Evolutionary conservation across 2,329 filamentous ascomycete genomes (phyloP).

Genomic region (Cadophora malorum): DNA sequence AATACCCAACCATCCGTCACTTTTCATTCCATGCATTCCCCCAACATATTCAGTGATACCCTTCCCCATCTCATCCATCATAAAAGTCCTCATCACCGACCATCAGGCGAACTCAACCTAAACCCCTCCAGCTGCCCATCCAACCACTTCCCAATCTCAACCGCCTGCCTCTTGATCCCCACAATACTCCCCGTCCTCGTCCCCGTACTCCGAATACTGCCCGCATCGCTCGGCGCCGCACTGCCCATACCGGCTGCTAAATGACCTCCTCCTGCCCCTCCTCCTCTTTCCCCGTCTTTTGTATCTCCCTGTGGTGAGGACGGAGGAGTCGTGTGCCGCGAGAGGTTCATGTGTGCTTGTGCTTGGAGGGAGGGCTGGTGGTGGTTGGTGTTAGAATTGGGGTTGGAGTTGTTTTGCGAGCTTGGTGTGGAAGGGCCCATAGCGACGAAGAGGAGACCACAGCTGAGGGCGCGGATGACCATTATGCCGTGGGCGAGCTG

Average conservation of each 20-base stretch:
- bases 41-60: not conserved
- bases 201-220: slow-evolving; percentile 44
- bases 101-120: slow-evolving; percentile 37
- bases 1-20: slow-evolving; percentile 1
- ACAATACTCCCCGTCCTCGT: slow-evolving; percentile 54
- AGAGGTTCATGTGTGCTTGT: slow-evolving; percentile 17
- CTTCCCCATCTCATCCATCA: not conserved
- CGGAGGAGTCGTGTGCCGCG: slow-evolving; percentile 32
- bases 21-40: not conserved
- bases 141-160: slow-evolving; percentile 64
- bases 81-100: slow-evolving; percentile 30
- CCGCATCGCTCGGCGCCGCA: slow-evolving; percentile 44
- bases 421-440: slow-evolving; percentile 54
- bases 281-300: slow-evolving; percentile 14
- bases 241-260: slow-evolving; percentile 25
- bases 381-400: slow-evolving; percentile 16
- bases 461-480: slow-evolving; percentile 62
- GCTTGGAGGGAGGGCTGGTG: slow-evolving; percentile 21
- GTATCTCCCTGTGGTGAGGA: slow-evolving; percentile 33
- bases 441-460: slow-evolving; percentile 67
- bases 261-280: slow-evolving; percentile 17
- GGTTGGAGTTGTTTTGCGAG: not conserved
- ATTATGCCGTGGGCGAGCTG: slow-evolving; percentile 63
- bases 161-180: slow-evolving; percentile 60
- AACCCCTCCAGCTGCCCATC: slow-evolving; percentile 62